Base-by-base conservation (phyloP, 805 yeast genomes). In the Priceomyces medius region DNA sequence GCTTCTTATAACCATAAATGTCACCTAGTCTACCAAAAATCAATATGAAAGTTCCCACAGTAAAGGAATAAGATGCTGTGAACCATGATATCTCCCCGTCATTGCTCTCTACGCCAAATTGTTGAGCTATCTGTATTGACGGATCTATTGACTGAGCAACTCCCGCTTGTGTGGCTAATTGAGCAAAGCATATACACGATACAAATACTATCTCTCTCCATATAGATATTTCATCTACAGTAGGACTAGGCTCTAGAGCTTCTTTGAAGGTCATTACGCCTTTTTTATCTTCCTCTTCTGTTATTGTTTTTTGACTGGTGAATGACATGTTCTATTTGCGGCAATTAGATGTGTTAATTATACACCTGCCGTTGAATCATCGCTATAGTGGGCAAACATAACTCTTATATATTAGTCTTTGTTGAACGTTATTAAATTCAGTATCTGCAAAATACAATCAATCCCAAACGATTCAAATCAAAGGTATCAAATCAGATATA, bases 31-130 rank as follows among this genome's bases (percentile, higher is more conserved):
- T 52, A 2, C 71, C 71, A 2, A 61, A 53, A 1, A 61, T 50
- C 10, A 64, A 47, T 35, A 64, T 64, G 38, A 65, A 65, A 2
- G 70, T 63, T 12, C 71, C 71, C 13, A 62, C 67, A 1, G 66
- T 62, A 33, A 65, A 48, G 3, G 69, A 59, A 33, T 53, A 63
- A 1, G 66, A 49, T 1, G 68, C 66, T 0, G 66, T 46, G 39
- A 65, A 64, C 70, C 71, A 65, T 6, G 67, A 54, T 7, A 58
- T 49, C 37, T 63, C 64, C 3, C 71, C 67, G 1, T 60, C 51
- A 10, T 37, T 20, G 35, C 48, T 54, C 16, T 36, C 49, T 3
- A 64, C 65, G 2, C 48, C 49, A 37, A 63, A 64, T 8, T 54
- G 50, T 8, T 40, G 35, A 9, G 54, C 61, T 3, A 65, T 53